Evolutionary conservation across 2,329 filamentous ascomycete genomes (phyloP).

Genomic region (Pseudogymnoascus sp.): DNA sequence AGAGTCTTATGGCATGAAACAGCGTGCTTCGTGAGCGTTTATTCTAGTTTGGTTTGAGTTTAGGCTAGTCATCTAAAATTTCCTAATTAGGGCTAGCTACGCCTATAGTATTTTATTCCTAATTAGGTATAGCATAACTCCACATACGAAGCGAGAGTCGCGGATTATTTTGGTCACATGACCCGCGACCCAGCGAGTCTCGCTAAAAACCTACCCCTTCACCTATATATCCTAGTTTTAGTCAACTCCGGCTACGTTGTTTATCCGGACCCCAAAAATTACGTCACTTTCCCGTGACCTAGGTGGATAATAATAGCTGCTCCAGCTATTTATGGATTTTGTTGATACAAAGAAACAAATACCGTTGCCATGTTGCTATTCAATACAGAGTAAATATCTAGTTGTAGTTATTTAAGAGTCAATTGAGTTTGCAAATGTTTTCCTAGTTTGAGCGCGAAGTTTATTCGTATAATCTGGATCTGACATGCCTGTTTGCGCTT

Average conservation of each 20-base stretch:
- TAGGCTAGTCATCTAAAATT: too few species aligned
- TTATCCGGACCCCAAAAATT: not conserved
- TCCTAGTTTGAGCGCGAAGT: not conserved
- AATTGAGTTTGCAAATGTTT: not conserved
- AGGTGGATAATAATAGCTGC: not conserved
- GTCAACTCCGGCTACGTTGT: not conserved
- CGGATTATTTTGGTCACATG: too few species aligned
- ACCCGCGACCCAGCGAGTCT: too few species aligned
- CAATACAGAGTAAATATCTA: not conserved
- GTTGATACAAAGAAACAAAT: not conserved
- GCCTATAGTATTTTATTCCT: too few species aligned
- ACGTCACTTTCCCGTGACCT: slow-evolving; percentile 2
- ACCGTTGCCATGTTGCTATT: not conserved
- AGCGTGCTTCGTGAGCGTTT: too few species aligned
- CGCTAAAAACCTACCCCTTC: too few species aligned
- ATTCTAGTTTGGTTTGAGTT: too few species aligned
- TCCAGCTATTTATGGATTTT: not conserved
- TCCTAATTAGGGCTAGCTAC: too few species aligned
- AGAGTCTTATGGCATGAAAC: too few species aligned
- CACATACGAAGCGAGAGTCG: too few species aligned
- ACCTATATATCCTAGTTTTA: too few species aligned
- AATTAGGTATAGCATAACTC: too few species aligned
- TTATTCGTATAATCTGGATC: not conserved
- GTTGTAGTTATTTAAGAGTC: not conserved
- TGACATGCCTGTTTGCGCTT: not conserved